Conservation (phyloP, 306 rosid genomes). For the Begonia peltatifolia region DNA sequence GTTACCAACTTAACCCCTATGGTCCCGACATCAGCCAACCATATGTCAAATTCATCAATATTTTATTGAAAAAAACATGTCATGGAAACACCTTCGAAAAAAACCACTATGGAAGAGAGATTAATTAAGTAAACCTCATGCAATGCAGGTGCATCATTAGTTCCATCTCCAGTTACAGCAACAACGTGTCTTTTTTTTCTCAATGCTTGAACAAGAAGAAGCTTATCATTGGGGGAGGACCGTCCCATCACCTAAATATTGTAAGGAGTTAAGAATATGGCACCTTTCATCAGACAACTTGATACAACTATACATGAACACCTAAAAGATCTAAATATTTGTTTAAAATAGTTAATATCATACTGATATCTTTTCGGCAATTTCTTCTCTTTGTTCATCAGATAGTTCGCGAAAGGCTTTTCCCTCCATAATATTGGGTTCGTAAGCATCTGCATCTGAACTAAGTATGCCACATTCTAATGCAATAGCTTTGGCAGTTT, state of each 20-base stretch:
- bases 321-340: conserved; percentile 4
- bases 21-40: too few species aligned
- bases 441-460: conserved; percentile 35
- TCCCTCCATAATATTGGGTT: conserved; percentile 71
- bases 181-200: conserved; percentile 64
- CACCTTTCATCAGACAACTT: not conserved
- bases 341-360: conserved; percentile 2
- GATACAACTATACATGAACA: not conserved
- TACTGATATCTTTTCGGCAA: conserved; percentile 61
- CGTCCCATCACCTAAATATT: conserved; percentile 77
- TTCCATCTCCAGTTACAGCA: conserved; percentile 94
- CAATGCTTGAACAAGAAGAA: conserved; percentile 85
- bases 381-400: conserved; percentile 32
- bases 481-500: conserved; percentile 90
- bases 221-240: conserved; percentile 85
- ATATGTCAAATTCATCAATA: too few species aligned
- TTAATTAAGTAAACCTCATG: conserved; percentile 48
- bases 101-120: not conserved
- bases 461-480: conserved; percentile 80
- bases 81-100: too few species aligned
- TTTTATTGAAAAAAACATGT: too few species aligned
- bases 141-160: conserved; percentile 88
- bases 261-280: conserved; percentile 7
- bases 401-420: conserved; percentile 50
- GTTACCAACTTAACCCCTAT: too few species aligned